phyloP scores from a whole-genome alignment of 2,329 filamentous ascomycete species.

The Pyrenophora teres region DNA sequence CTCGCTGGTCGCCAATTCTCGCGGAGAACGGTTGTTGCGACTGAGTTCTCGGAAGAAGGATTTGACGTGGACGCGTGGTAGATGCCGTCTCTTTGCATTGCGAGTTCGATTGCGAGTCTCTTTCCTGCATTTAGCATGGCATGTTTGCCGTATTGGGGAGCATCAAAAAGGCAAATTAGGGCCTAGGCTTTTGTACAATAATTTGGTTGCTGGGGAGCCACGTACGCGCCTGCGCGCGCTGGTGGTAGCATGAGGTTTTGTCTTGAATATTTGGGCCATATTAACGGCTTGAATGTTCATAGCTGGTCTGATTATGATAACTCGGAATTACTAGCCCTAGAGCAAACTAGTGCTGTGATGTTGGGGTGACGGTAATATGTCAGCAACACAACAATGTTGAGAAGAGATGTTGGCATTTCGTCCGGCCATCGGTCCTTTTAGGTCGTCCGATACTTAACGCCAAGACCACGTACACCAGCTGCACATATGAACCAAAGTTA shows the following conservation, averaged over 20 bases:
- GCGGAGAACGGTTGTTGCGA: constrained; percentile 93
- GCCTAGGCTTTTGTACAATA: constrained; percentile 11
- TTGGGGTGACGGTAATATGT: not conserved
- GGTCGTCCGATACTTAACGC: too few species aligned
- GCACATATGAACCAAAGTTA: too few species aligned
- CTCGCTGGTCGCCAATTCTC: constrained; percentile 95
- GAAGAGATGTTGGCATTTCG: not conserved
- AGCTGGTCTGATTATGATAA: constrained; percentile 4
- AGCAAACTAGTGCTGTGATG: not conserved
- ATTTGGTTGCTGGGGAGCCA: constrained; percentile 8
- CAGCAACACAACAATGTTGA: not conserved
- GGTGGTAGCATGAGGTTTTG: constrained; percentile 3
- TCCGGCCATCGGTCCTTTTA: too few species aligned
- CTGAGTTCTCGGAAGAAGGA: constrained; percentile 97
- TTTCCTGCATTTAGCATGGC: constrained; percentile 8
- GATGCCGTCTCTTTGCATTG: not conserved
- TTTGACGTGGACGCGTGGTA: constrained; percentile 93
- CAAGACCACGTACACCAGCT: too few species aligned
- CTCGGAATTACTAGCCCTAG: not conserved
- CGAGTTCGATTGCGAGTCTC: constrained; percentile 1
- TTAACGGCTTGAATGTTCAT: not conserved
- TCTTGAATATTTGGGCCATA: constrained; percentile 7
- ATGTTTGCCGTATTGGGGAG: constrained; percentile 1
- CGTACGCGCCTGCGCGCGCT: constrained; percentile 1
- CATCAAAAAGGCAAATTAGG: constrained; percentile 7